Evolutionary conservation across 352 stramenopile genomes (phyloP).

Genomic region (Pythium folliculosum): DNA sequence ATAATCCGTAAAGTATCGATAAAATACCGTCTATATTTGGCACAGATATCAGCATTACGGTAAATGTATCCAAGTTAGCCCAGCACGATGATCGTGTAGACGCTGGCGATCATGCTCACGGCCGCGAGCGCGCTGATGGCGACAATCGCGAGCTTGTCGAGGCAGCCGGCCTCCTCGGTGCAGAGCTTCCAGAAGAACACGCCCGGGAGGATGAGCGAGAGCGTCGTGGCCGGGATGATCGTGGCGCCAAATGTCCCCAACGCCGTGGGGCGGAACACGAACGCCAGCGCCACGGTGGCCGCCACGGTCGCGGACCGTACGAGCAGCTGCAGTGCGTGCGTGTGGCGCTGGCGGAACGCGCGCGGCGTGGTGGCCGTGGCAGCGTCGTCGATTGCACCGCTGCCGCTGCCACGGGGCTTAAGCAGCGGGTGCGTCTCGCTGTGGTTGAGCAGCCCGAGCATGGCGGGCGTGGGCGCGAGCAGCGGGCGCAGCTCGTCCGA

Average conservation of each 20-base stretch:
- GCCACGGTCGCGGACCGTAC: constrained; percentile 56
- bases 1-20: neutral
- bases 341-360: constrained; percentile 3
- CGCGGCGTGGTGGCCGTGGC: neutral
- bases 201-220: constrained; percentile 63
- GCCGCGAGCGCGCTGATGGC: constrained; percentile 48
- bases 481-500: constrained; percentile 18
- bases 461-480: constrained; percentile 4
- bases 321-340: constrained; percentile 40
- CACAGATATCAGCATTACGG: neutral
- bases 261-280: constrained; percentile 53
- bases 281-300: constrained; percentile 49
- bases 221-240: constrained; percentile 58
- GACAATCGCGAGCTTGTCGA: constrained; percentile 46
- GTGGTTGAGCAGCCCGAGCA: constrained; percentile 17
- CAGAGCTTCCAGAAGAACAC: constrained; percentile 77
- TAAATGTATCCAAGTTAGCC: neutral
- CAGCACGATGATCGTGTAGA: constrained; percentile 43
- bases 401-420: constrained; percentile 6
- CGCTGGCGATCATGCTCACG: constrained; percentile 49
- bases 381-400: neutral
- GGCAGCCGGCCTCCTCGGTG: constrained; percentile 50
- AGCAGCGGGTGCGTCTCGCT: neutral
- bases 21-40: neutral
- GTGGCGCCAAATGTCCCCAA: constrained; percentile 66